phyloP scores from a whole-genome alignment of 768 basidiomycete species.

The Paxillus ammoniavirescens region DNA sequence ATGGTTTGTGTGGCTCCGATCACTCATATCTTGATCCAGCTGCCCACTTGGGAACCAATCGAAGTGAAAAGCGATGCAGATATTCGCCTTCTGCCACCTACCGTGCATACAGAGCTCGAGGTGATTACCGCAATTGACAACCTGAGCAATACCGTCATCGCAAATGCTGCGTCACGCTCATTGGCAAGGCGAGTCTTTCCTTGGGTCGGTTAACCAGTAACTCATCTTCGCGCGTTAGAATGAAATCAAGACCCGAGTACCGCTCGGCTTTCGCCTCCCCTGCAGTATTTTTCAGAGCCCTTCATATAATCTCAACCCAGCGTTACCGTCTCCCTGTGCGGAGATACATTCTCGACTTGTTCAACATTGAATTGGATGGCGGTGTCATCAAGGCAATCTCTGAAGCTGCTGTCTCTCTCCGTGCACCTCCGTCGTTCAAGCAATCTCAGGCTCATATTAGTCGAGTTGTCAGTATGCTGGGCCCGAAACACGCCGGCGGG shows the following conservation, averaged over 20 bases:
- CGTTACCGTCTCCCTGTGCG: constrained; percentile 91
- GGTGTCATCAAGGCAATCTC: constrained; percentile 55
- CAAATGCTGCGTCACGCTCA: constrained; percentile 89
- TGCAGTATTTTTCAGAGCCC: constrained; percentile 76
- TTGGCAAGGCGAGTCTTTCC: constrained; percentile 64
- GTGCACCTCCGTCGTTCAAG: constrained; percentile 44
- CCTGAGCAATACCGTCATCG: constrained; percentile 92
- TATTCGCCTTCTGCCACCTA: constrained; percentile 60
- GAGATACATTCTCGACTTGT: constrained; percentile 89
- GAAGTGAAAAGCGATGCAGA: constrained; percentile 32
- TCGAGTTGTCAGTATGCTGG: constrained; percentile 62
- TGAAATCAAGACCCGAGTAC: constrained; percentile 78
- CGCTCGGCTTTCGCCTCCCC: constrained; percentile 75
- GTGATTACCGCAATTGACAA: constrained; percentile 90
- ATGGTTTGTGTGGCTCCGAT: neutral
- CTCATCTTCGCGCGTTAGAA: constrained; percentile 39
- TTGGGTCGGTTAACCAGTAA: neutral
- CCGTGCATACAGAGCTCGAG: constrained; percentile 71
- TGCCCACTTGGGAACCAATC: constrained; percentile 63
- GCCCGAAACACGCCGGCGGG: constrained; percentile 47
- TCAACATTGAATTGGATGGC: constrained; percentile 75
- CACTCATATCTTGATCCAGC: constrained; percentile 39
- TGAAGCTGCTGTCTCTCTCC: constrained; percentile 50
- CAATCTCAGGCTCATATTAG: constrained; percentile 41
- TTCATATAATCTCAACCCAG: constrained; percentile 85